Conservation (phyloP, 768 basidiomycete genomes). For the Ephemerocybe angulata region DNA sequence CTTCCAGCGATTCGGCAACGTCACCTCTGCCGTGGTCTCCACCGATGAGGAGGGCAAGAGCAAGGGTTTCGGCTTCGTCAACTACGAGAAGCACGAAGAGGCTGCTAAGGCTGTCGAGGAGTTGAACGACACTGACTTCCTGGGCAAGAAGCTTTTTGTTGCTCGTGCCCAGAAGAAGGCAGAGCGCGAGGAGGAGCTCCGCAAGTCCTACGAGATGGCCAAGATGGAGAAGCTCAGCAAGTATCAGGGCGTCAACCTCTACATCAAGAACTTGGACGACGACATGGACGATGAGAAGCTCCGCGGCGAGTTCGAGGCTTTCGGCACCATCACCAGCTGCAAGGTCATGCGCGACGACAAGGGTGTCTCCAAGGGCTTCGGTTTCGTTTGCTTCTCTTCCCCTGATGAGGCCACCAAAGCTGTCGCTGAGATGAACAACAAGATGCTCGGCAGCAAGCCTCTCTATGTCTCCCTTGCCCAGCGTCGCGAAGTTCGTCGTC, state of each 20-base stretch:
- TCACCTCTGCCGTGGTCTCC: slow-evolving; percentile 87
- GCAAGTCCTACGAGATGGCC: slow-evolving; percentile 88
- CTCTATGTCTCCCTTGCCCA: slow-evolving; percentile 98
- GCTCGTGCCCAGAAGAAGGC: slow-evolving; percentile 97
- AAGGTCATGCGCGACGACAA: slow-evolving; percentile 99
- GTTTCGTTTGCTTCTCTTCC: slow-evolving; percentile 98
- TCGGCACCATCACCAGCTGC: slow-evolving; percentile 96
- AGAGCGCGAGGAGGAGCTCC: slow-evolving; percentile 96
- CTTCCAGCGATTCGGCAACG: slow-evolving; percentile 71
- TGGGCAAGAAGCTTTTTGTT: slow-evolving; percentile 91
- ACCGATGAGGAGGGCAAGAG: slow-evolving; percentile 85
- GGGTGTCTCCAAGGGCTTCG: slow-evolving; percentile 90
- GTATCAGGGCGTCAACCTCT: slow-evolving; percentile 97
- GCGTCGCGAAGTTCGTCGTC: slow-evolving; percentile 95
- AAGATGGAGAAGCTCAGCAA: slow-evolving; percentile 98
- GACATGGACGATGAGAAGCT: slow-evolving; percentile 97
- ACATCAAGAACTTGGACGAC: slow-evolving; percentile 99
- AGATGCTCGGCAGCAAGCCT: slow-evolving; percentile 98
- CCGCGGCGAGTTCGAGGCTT: slow-evolving; percentile 92
- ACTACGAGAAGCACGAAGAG: slow-evolving; percentile 90
- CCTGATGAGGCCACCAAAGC: slow-evolving; percentile 99
- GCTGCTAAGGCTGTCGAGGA: slow-evolving; percentile 86
- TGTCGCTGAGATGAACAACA: slow-evolving; percentile 99
- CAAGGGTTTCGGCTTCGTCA: slow-evolving; percentile 98
- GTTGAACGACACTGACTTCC: slow-evolving; percentile 81